Conservation (phyloP, 306 rosid species). For the Quercus rubra region DNA sequence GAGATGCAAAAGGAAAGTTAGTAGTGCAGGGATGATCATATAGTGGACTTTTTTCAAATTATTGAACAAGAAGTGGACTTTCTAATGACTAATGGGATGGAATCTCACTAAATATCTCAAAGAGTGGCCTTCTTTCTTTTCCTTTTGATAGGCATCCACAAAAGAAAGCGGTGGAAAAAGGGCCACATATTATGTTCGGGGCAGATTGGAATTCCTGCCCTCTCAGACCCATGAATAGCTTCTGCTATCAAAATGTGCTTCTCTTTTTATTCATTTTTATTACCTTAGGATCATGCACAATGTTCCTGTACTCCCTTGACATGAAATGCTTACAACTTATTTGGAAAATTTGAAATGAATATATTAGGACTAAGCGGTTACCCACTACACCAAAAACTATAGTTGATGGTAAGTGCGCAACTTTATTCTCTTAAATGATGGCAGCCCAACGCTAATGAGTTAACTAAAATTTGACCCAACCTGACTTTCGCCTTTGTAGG, state of each 20-base stretch:
- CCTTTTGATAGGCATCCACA: neutral
- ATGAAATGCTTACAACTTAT: neutral
- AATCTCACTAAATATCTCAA: neutral
- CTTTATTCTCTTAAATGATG: too few relatives aligned
- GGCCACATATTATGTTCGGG: neutral
- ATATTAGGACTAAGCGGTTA: neutral
- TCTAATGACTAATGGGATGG: neutral
- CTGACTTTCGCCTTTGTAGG: accelerated
- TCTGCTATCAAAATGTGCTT: neutral
- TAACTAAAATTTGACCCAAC: too few relatives aligned
- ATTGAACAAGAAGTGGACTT: neutral
- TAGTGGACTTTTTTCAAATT: neutral
- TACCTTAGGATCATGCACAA: neutral
- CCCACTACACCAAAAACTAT: too few relatives aligned
- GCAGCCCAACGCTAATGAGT: accelerated
- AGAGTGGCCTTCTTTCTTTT: neutral
- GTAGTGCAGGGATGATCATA: neutral
- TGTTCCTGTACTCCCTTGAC: neutral
- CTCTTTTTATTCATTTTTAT: neutral
- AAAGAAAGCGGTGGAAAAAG: neutral
- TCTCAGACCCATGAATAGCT: constrained; percentile 24
- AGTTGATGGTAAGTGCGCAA: too few relatives aligned
- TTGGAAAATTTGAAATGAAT: too few relatives aligned
- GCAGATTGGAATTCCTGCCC: constrained; percentile 15
- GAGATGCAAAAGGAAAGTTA: neutral